These are phyloP conservation scores for Elsinoe australis DNA, from an alignment of 2,329 filamentous ascomycete genomes.

Conservation along the genomic window DNA sequence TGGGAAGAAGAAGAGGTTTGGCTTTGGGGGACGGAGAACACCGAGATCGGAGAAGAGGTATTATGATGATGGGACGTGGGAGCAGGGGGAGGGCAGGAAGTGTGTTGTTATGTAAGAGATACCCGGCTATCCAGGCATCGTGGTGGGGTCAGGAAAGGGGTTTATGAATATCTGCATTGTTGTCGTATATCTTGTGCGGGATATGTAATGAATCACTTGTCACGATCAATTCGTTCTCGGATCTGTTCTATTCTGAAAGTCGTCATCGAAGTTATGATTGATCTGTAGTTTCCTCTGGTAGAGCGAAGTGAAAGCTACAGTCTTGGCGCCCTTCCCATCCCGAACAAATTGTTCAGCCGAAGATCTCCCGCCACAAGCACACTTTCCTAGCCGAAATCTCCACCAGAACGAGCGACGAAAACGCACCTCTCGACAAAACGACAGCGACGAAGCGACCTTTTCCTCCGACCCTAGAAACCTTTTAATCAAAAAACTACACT, in stretches of 20 bases:
- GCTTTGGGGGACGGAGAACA: not conserved
- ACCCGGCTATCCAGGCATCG: too few relatives aligned
- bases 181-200: too few relatives aligned
- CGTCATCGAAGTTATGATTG: too few relatives aligned
- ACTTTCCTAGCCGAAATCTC: constrained; percentile 15
- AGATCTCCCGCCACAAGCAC: constrained; percentile 13
- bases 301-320: too few relatives aligned
- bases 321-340: not conserved
- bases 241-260: too few relatives aligned
- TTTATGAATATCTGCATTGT: too few relatives aligned
- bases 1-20: constrained; percentile 11
- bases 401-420: constrained; percentile 5
- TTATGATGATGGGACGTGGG: constrained; percentile 18
- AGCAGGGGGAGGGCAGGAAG: constrained; percentile 18
- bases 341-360: not conserved
- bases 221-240: too few relatives aligned
- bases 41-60: constrained; percentile 8
- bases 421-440: not conserved
- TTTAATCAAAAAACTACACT: constrained; percentile 24
- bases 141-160: too few relatives aligned
- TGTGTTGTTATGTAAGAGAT: constrained; percentile 20
- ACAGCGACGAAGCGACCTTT: constrained; percentile 17
- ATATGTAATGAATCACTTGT: too few relatives aligned
- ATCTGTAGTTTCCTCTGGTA: too few relatives aligned
- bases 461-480: constrained; percentile 15